Evolutionary conservation across 257 asterid species (phyloP).

Genomic region (Thymus mandschuricus): DNA sequence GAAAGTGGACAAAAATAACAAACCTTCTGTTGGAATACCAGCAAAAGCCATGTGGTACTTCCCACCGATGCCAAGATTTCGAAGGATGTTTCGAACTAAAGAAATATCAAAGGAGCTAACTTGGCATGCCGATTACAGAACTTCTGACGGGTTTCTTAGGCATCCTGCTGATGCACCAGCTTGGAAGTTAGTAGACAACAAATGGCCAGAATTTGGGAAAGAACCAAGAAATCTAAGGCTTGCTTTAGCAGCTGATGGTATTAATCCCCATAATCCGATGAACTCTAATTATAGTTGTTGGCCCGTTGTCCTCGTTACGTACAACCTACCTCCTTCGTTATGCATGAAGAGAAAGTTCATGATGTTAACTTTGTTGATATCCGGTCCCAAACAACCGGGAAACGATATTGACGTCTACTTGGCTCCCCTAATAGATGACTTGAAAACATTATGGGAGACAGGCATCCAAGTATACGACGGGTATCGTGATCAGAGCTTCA

Average conservation of each 20-base stretch:
- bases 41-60: neutral
- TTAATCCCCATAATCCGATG: neutral
- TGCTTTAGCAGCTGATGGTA: neutral
- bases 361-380: too few species aligned
- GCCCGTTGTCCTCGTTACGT: slow-evolving; percentile 2
- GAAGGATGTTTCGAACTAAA: neutral
- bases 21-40: too few species aligned
- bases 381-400: too few species aligned
- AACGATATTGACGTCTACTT: neutral
- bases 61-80: neutral
- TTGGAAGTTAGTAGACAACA: neutral
- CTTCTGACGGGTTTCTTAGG: neutral
- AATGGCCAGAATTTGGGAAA: neutral
- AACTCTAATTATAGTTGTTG: slow-evolving; percentile 8
- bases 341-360: too few species aligned
- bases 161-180: neutral
- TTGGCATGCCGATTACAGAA: neutral
- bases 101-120: too few species aligned
- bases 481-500: neutral
- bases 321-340: neutral
- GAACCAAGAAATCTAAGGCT: slow-evolving; percentile 17
- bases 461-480: neutral
- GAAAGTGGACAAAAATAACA: neutral
- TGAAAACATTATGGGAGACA: neutral
- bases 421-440: neutral